Conservation (phyloP, 179 eudicot genomes). For the Pouteria campechiana region DNA sequence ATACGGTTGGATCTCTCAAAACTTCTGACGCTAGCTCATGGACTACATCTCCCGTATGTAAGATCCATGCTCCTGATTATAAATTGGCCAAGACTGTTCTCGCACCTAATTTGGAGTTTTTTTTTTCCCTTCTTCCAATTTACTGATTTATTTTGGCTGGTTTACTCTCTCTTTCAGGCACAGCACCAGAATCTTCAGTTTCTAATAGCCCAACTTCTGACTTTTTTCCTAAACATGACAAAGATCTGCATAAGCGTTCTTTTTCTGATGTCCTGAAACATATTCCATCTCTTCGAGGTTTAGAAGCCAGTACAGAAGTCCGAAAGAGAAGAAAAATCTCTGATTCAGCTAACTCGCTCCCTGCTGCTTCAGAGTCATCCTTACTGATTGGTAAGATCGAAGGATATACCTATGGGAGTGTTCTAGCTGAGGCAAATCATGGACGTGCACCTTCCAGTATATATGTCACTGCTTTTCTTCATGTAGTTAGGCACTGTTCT, state of each 20-base stretch:
- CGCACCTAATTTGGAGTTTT: too few species aligned
- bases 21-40: constrained; percentile 29
- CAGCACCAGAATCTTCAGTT: constrained; percentile 26
- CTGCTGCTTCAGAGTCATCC: constrained; percentile 23
- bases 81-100: too few species aligned
- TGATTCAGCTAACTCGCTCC: constrained; percentile 15
- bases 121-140: too few species aligned
- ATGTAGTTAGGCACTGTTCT: constrained; percentile 93
- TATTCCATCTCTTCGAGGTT: constrained; percentile 56
- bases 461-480: constrained; percentile 71
- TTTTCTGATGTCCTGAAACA: constrained; percentile 55
- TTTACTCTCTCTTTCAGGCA: constrained; percentile 22
- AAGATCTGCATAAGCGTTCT: constrained; percentile 49
- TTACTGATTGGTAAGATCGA: constrained; percentile 23
- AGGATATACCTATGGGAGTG: constrained; percentile 59
- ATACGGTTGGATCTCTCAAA: constrained; percentile 16
- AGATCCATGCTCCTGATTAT: constrained; percentile 30
- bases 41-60: constrained; percentile 43
- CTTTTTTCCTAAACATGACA: constrained; percentile 20
- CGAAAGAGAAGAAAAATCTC: constrained; percentile 48
- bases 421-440: constrained; percentile 86
- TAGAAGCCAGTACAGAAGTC: constrained; percentile 19
- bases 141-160: constrained; percentile 4
- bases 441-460: constrained; percentile 75
- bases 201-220: constrained; percentile 29